phyloP scores from a whole-genome alignment of 2,329 filamentous ascomycete genomes.

The Coniochaeta prunicola region DNA sequence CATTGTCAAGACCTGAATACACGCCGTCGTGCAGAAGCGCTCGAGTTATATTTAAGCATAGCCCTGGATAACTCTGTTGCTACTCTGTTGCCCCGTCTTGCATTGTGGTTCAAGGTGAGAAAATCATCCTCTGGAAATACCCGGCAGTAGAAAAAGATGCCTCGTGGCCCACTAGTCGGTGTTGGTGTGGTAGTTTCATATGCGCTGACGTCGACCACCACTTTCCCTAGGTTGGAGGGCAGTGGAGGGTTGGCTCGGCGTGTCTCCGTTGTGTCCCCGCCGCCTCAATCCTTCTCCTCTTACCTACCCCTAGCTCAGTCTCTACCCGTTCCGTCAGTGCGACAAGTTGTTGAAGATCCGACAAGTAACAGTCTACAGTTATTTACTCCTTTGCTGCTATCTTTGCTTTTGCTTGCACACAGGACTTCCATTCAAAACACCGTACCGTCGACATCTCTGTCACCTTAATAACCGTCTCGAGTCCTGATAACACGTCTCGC shows the following conservation, averaged over 20 bases:
- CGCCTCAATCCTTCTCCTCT: background rate
- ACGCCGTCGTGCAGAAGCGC: too few relatives aligned
- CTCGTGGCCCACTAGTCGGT: background rate
- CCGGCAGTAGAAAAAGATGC: background rate
- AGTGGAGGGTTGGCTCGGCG: too few relatives aligned
- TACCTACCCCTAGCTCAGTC: background rate
- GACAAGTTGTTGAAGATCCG: background rate
- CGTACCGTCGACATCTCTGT: background rate
- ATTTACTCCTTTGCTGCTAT: background rate
- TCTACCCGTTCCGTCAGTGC: too few relatives aligned
- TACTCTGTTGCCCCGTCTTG: too few relatives aligned
- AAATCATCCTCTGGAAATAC: background rate
- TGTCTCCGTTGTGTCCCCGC: background rate
- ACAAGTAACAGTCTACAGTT: background rate
- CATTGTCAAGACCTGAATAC: too few relatives aligned
- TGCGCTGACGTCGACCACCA: slow-evolving; percentile 9
- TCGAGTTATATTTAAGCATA: too few relatives aligned
- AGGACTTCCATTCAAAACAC: background rate
- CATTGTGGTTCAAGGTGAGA: background rate
- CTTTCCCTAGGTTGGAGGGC: too few relatives aligned
- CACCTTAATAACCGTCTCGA: background rate
- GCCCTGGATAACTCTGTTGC: too few relatives aligned
- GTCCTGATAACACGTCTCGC: background rate
- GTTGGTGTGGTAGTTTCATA: background rate
- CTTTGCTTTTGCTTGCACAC: background rate